Conservation (phyloP, 805 yeast species). For the Scheffersomyces lignosus region DNA sequence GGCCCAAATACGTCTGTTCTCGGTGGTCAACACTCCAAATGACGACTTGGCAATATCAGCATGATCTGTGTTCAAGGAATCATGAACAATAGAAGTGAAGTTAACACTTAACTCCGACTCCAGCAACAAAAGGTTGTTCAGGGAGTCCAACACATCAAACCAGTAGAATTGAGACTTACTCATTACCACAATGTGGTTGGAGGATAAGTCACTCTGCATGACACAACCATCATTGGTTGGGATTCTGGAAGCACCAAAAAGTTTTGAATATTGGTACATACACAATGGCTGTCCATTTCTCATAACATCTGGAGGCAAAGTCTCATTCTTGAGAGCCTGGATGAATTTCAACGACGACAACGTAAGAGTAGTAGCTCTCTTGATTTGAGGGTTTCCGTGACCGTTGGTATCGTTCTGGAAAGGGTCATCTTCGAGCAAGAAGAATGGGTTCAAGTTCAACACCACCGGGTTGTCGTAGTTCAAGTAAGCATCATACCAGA, state of each 20-base stretch:
- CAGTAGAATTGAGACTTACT: constrained; percentile 89
- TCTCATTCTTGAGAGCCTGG: constrained; percentile 73
- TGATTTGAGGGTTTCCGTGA: constrained; percentile 53
- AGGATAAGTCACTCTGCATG: constrained; percentile 74
- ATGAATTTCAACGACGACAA: constrained; percentile 77
- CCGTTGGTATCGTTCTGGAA: constrained; percentile 55
- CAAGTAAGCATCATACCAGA: constrained; percentile 90
- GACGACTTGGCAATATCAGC: constrained; percentile 71
- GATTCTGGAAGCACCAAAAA: constrained; percentile 85
- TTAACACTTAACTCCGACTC: constrained; percentile 76
- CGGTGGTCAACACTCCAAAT: constrained; percentile 88
- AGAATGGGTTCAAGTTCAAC: constrained; percentile 87
- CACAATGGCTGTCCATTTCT: constrained; percentile 66
- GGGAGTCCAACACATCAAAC: constrained; percentile 84
- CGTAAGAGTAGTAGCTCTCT: constrained; percentile 78
- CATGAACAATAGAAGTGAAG: constrained; percentile 72
- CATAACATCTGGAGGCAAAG: constrained; percentile 68
- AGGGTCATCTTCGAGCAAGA: constrained; percentile 88
- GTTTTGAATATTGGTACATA: constrained; percentile 87
- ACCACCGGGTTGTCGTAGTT: constrained; percentile 89
- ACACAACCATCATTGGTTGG: constrained; percentile 81
- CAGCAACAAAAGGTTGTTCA: constrained; percentile 68
- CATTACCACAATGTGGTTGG: constrained; percentile 80
- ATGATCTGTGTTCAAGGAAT: constrained; percentile 55
- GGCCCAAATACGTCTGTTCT: constrained; percentile 87